Evolutionary conservation across 768 basidiomycete species (phyloP), one percentile per base, ranked within the genome.

Genomic region (Pisolithus sp.): DNA sequence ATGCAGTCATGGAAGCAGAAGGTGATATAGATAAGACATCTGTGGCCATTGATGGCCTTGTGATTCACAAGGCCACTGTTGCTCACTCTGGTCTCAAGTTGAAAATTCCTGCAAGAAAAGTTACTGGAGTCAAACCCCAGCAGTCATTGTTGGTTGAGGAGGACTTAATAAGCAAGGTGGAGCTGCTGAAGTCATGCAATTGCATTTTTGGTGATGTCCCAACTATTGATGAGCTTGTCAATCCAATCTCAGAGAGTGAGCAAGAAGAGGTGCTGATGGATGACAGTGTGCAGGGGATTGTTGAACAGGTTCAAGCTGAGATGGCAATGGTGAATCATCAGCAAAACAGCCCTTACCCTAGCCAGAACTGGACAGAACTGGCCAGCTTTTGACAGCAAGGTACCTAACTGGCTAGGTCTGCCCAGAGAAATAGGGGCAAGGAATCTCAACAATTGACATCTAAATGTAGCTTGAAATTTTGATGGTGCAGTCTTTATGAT

Each of bases 161-260:
- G 12, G 56, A 46, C 10, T 43, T 62, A 31, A 43, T 58, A 47
- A 46, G 54, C 8, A 40, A 47, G 30, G 52, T 61, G 12, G 13
- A 40, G 8, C 41, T 54, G 38, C 42, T 64, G 48, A 55, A 55
- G 31, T n/a, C 47, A n/a, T 31, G 45, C 12, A 53, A 52, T 13
- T 46, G 26, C 2, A 57, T 64, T 46, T 50, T 50, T 50, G 53
- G 58, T 20, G 26, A 37, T 4, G 17, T 48, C 6, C 50, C 38
- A 39, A 50, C 52, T 3, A n/a, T 61, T 18, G 53, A 59, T 9
- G 53, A 55, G 13, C 31, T 61, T 17, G 24, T 64, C 10, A 53
- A 62, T 43, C 53, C 53, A 3, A 41, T 37, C n/a, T 53, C 52
- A 39, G 64, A 65, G 37, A 46, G 51, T 4, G 26, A 52, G 26